Evolutionary conservation across 805 yeast species (phyloP), one percentile per base, ranked within the genome.

Genomic region (Maudiozyma turicensis): DNA sequence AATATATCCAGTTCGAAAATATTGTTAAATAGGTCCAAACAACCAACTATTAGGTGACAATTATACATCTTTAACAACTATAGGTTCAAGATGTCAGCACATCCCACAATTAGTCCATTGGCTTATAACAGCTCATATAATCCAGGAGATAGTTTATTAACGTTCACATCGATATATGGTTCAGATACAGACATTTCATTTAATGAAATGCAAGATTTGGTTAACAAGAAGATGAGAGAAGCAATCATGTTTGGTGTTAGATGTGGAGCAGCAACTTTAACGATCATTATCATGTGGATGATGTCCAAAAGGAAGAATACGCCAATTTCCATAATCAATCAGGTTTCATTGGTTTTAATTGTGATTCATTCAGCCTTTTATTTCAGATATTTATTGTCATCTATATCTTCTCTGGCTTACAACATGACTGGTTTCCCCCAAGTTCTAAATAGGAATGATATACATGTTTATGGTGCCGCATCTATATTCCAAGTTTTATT

Each of bases 291-390:
- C 5, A 65, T 81, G 41, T 71, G 75, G 57, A 61, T 81, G 50
- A 65, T 76, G 7, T 72, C 79, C 1, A 75, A 73, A 48, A 77
- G 75, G 50, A 78, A 73, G 56, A 73, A 65, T 26, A 78, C 90
- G 0, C 86, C 89, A 7, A 77, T 88, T 31, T 91, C 87, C 63
- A 63, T 81, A n/a, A 66, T 88, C 43, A 89, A 90, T 64, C 81
- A 81, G 60, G 46, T 72, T 2, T 77, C 85, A 34, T 69, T 91
- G 47, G 45, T 77, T 2, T 60, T 80, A 5, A 66, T 82, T 47
- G 63, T 82, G 5, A 49, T 88, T 13, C 83, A 85, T 47, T 77
- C 89, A 0, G 74, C 77, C 2, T 65, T 89, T 6, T 81, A 75
- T 65, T 57, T 84, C 31, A 72, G 67, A 10, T 80, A 81, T 54